phyloP scores from a whole-genome alignment of 257 asterid genomes.

The Euphrasia confusa region DNA sequence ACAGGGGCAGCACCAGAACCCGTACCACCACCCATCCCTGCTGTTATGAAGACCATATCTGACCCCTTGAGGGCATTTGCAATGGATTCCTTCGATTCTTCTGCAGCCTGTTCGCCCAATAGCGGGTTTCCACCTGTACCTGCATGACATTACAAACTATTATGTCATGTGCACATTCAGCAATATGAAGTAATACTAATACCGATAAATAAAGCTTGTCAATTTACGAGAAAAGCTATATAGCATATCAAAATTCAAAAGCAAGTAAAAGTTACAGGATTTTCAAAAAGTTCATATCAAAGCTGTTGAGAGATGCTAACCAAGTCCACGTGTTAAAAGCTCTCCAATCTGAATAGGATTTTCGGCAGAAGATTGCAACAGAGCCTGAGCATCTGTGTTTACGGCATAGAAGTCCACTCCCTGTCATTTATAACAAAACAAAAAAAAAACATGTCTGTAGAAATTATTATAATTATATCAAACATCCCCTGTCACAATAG shows the following conservation, averaged over 20 bases:
- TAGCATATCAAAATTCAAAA: background rate
- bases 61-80: slow-evolving; percentile 75
- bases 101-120: slow-evolving; percentile 86
- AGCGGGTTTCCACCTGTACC: slow-evolving; percentile 89
- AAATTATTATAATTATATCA: slow-evolving; percentile 19
- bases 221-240: background rate
- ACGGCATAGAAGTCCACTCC: slow-evolving; percentile 87
- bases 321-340: slow-evolving; percentile 88
- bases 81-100: slow-evolving; percentile 75
- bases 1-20: slow-evolving; percentile 96
- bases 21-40: slow-evolving; percentile 97
- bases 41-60: slow-evolving; percentile 87
- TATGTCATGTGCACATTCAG: slow-evolving; percentile 2
- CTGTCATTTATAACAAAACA: slow-evolving; percentile 31
- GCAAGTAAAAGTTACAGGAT: slow-evolving; percentile 9
- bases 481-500: background rate
- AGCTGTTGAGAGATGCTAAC: slow-evolving; percentile 34
- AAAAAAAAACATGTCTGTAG: slow-evolving; percentile 1
- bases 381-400: slow-evolving; percentile 86
- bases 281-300: slow-evolving; percentile 2
- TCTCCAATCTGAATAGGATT: slow-evolving; percentile 84
- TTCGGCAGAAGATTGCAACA: slow-evolving; percentile 68
- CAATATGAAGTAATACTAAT: slow-evolving; percentile 6
- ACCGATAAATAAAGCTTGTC: background rate
- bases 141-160: slow-evolving; percentile 25